Evolutionary conservation across 768 basidiomycete genomes (phyloP), one percentile per base, ranked within the genome.

Genomic region (Panaeolus papilionaceus): DNA sequence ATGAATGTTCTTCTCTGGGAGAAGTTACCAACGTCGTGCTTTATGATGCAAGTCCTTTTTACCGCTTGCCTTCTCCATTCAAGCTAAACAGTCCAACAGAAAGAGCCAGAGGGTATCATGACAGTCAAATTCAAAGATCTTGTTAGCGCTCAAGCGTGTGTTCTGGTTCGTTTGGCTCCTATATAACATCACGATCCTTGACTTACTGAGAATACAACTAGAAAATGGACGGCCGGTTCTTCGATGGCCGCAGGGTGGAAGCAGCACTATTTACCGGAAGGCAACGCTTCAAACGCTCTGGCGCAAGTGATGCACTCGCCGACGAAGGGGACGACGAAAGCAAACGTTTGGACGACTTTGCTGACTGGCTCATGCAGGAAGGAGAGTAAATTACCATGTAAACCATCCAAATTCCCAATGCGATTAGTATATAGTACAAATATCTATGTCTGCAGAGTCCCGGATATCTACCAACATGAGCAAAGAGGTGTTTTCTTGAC

Each of bases 151-250:
- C 91, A 96, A 77, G 97, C 95, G 4, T 99, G 97, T 73, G 82
- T 99, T 20, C 67, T 95, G 68, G 95, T 93, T 71, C 70, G 71
- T 68, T 33, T 16, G 61, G 38, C 38, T 40, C 67, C 38, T 38
- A 42, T 47, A 61, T 66, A 64, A 3, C 54, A 38, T 49, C 23
- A 33, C 26, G 49, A 14, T 28, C 11, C 11, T 18, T 18, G 7
- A 2, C n/a, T n/a, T n/a, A n/a, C 71, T 16, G 68, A 61, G 12
- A 3, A 2, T 38, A 12, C 12, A 54, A 11, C 6, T 62, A 96
- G 93, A 97, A 92, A 90, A 98, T 98, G 95, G 88, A 96, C 71
- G 94, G 94, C 8, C 85, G 96, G 45, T 98, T 89, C 79, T 99
- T 98, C 74, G 92, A 89, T 33, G 94, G 94, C 12, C 86, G 94